Evolutionary conservation across 176 grass and related monocot genomes (phyloP), one percentile per base, ranked within the genome.

Genomic region (Tillandsia leiboldiana): DNA sequence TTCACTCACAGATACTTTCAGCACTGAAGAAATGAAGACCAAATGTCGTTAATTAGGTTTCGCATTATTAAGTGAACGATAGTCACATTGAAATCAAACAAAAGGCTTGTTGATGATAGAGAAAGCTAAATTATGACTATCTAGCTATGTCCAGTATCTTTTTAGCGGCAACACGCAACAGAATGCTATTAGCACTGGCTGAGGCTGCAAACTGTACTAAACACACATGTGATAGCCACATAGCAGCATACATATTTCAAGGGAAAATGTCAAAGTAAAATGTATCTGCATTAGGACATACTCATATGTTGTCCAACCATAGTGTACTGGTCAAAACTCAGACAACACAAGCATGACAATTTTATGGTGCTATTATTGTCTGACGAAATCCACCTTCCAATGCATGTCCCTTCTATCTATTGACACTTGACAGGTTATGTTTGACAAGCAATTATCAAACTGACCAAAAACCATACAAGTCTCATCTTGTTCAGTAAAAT

Each of bases 1-100:
- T 69, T 87, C 82, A 82, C 78, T 84, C 10, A 75, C 73, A 72
- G 82, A 90, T 17, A 99, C 89, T 72, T 99, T 99, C 17, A 99
- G 77, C 77, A 99, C 94, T 99, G 61, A 51, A 81, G 63, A 77
- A 69, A 48, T 26, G 63, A 73, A 53, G 70, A 73, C 29, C 53
- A 68, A 67, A 63, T 50, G 72, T 66, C 52, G 81, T 28, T 7
- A 48, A 61, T 1, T 51, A 77, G 26, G 58, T 22, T 53, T 54
- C 48, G 11, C 64, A 76, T 27, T 17, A 64, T 10, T 18, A 23
- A 61, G 15, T 61, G 15, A 15, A 61, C 22, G 23, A 14, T 42
- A 9, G 2, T 61, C 56, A 61, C 56, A 61, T 61, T 61, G 10
- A 61, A 61, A 17, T 61, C 54, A 56, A 59, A 17, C 20, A 17